phyloP scores from a whole-genome alignment of 2,329 filamentous ascomycete genomes.

The Didymella sp. region DNA sequence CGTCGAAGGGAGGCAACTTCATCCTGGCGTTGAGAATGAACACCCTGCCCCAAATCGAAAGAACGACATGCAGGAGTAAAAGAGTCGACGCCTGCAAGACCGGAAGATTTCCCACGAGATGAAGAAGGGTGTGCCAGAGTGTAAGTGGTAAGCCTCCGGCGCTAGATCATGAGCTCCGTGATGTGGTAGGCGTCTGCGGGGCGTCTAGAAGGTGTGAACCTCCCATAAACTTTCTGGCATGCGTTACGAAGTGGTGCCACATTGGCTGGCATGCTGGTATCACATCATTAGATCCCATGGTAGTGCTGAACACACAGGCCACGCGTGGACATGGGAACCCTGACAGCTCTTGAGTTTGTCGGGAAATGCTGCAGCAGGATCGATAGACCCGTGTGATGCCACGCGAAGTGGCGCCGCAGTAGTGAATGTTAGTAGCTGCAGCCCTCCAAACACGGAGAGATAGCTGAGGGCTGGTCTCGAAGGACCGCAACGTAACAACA shows the following conservation, averaged over 20 bases:
- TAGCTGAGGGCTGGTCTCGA: not conserved
- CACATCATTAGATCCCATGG: conserved; percentile 9
- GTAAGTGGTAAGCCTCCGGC: conserved; percentile 11
- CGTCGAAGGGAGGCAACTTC: conserved; percentile 39
- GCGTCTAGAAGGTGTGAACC: conserved; percentile 4
- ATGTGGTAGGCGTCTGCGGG: conserved; percentile 18
- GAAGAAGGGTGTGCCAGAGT: not conserved
- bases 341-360: not conserved
- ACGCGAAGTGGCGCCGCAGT: conserved; percentile 13
- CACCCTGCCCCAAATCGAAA: conserved; percentile 1
- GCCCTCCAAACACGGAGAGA: not conserved
- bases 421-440: conserved; percentile 7
- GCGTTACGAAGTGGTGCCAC: conserved; percentile 15
- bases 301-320: conserved; percentile 10
- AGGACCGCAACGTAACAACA: not conserved
- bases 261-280: conserved; percentile 18
- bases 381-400: not conserved
- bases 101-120: conserved; percentile 6
- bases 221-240: conserved; percentile 11
- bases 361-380: conserved; percentile 5
- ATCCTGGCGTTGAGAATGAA: conserved; percentile 27
- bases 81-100: conserved; percentile 4
- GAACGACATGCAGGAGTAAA: conserved; percentile 18
- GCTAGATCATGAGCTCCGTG: conserved; percentile 14
- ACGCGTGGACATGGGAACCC: not conserved